A percentile compares a stretch with the other conserved stretches of the same genome.
Evolutionary conservation across 495 filamentous ascomycete genomes (phyloP).

Genomic region (Penicillium odoratum): DNA sequence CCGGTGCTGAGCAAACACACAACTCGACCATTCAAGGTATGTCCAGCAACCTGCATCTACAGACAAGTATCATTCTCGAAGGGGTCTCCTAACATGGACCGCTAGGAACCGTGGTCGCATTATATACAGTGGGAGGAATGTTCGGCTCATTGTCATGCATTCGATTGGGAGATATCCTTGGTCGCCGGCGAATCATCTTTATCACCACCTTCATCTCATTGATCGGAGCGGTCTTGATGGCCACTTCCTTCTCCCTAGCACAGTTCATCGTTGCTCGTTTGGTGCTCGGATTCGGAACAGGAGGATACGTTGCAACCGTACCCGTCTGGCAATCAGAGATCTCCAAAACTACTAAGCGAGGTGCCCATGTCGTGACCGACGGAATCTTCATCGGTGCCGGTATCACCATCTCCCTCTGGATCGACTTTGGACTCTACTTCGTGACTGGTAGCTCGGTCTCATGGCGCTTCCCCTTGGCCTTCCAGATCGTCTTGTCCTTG

Average conservation of each 20-base stretch:
- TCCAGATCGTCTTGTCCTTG: conserved; percentile 60
- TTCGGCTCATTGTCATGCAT: conserved; percentile 37
- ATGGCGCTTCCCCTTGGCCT: conserved; percentile 66
- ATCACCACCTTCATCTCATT: conserved; percentile 31
- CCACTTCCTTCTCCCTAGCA: conserved; percentile 35
- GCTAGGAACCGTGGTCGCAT: conserved; percentile 34
- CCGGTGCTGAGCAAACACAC: conserved; percentile 17
- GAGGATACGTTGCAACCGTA: conserved; percentile 62
- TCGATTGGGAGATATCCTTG: conserved; percentile 33
- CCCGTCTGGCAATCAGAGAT: conserved; percentile 67
- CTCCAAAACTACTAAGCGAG: conserved; percentile 58
- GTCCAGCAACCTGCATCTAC: neutral
- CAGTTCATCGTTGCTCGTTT: conserved; percentile 50
- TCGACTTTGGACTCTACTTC: conserved; percentile 59
- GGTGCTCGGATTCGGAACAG: conserved; percentile 62
- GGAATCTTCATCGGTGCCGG: conserved; percentile 66
- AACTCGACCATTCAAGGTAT: conserved; percentile 33
- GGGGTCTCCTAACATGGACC: neutral
- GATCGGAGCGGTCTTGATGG: conserved; percentile 46
- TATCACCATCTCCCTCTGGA: conserved; percentile 66
- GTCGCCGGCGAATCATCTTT: conserved; percentile 35
- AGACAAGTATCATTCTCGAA: neutral
- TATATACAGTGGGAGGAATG: conserved; percentile 37
- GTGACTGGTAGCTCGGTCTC: conserved; percentile 49
- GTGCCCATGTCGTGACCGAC: conserved; percentile 64